Evolutionary conservation across 2,329 filamentous ascomycete genomes (phyloP), one percentile per base, ranked within the genome.

Genomic region (Fusarium anthophilum): DNA sequence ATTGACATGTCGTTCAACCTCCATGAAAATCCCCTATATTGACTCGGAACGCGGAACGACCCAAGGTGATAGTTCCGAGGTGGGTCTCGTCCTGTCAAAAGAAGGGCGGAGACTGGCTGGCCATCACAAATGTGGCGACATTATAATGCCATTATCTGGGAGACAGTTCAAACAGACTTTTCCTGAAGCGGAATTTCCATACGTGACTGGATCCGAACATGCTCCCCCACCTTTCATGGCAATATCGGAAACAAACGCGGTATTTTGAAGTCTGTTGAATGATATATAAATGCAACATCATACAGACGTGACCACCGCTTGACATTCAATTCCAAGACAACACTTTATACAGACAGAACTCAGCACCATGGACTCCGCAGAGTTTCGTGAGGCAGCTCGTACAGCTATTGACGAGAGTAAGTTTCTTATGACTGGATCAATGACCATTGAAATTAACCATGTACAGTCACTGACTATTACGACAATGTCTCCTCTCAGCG

Each of bases 351-450:
- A 26, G 1, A 35, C 8, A 12, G 4, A 11, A 17, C 0, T 18
- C 12, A 4, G 11, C 11, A 26, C 9, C 2, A 97, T 98, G 95
- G 91, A 97, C 79, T 91, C 91, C 26, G 85, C 91, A 65, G 89
- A 96, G 78, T 98, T 97, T 83, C 89, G 91, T 72, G 85, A 90
- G 70, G 94, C 94, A 71, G 95, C 94, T 50, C 89, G 94, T 72
- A 89, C 91, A 63, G 92, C 92, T 67, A 91, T 97, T 80, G 93
- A 97, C 76, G 93, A 97, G 66, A 97, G 94, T 95, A 84, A 80
- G 91, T 85, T 12, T 54, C 10, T 11, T 50, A 45, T 37, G 2
- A 26, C 6, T 57, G 18, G 7, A 41, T 3, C 8, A 51, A 26
- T 63, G 54, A 51, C 6, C 9, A 35, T 14, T n/a, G 9, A 47